These are phyloP conservation scores for Colletotrichum sidae DNA, from an alignment of 2,329 filamentous ascomycete genomes.

Conservation along the genomic window DNA sequence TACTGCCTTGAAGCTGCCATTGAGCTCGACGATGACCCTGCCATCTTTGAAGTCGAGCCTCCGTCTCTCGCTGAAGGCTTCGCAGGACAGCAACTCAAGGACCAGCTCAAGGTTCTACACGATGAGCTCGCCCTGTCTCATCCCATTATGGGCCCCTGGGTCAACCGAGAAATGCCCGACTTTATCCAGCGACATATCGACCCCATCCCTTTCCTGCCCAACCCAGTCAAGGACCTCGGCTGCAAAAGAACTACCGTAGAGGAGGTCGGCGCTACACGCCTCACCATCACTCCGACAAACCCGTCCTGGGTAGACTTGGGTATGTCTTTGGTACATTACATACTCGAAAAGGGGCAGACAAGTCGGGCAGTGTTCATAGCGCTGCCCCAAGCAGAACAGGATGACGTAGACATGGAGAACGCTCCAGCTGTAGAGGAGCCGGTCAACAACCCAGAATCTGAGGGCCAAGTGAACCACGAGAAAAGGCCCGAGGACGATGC, in stretches of 20 bases:
- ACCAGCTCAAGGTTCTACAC: constrained; percentile 62
- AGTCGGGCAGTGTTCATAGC: constrained; percentile 50
- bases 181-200: constrained; percentile 67
- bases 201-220: constrained; percentile 71
- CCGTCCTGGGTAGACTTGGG: constrained; percentile 58
- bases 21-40: constrained; percentile 75
- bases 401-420: constrained; percentile 45
- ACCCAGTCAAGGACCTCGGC: constrained; percentile 57
- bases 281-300: constrained; percentile 45
- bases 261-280: constrained; percentile 37
- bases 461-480: constrained; percentile 37
- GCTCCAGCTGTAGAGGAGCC: constrained; percentile 25
- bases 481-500: constrained; percentile 20
- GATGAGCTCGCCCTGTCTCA: constrained; percentile 70
- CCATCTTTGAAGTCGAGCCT: constrained; percentile 70
- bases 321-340: constrained; percentile 52
- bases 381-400: constrained; percentile 50
- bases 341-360: constrained; percentile 48
- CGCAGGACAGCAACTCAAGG: constrained; percentile 71
- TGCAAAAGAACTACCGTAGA: constrained; percentile 27
- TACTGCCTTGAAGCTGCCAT: constrained; percentile 75
- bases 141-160: constrained; percentile 69
- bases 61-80: constrained; percentile 72
- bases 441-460: constrained; percentile 23
- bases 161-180: constrained; percentile 62